Base-by-base conservation (phyloP, 2,329 filamentous ascomycete species). In the Cladosporium oxysporum region DNA sequence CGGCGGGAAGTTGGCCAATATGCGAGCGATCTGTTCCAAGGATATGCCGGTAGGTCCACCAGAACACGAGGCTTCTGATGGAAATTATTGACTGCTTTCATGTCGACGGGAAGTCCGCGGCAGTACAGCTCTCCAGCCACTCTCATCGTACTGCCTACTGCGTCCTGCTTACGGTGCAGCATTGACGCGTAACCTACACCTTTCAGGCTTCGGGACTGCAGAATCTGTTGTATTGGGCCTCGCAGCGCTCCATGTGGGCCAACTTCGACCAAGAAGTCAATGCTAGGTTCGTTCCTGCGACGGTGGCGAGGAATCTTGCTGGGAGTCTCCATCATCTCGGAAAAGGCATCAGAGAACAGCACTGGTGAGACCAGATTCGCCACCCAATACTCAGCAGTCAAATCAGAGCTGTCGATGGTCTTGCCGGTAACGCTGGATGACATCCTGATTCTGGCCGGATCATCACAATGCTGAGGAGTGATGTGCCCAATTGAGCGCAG, bases 1-100 rank as follows among this genome's bases (percentile, higher is more conserved):
- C 33, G 29, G 10, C 29, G 18, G 4, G 69, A 52, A 31, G 66
- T 65, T 5, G 3, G 21, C 68, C 64, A 69, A 37, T 66, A 69
- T 26, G 41, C 50, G 11, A 64, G 64, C 7, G 62, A 61, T 58
- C 67, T 62, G 58, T 29, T 68, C 60, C 10, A 62, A 21, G 21
- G 67, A 31, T 5, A 31, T 28, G 14, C 41, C 66, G 5, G 37
- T n/a, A 10, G 66, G 18, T 58, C 57, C 2, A 58, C 57, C 12
- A 37, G 57, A 1, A 44, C 57, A 3, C 31, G 35, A 37, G 2
- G 3, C 14, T 58, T 23, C 7, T 58, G 35, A 5, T 37, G 5
- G 2, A 37, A 2, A 1, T 58, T 12, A 18, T 58, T 58, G 31
- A 58, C 57, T 1, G 31, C n/a, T 11, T 31, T 10, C 12, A 58